Base-by-base conservation (phyloP, 768 basidiomycete genomes). In the Terana coerulea region DNA sequence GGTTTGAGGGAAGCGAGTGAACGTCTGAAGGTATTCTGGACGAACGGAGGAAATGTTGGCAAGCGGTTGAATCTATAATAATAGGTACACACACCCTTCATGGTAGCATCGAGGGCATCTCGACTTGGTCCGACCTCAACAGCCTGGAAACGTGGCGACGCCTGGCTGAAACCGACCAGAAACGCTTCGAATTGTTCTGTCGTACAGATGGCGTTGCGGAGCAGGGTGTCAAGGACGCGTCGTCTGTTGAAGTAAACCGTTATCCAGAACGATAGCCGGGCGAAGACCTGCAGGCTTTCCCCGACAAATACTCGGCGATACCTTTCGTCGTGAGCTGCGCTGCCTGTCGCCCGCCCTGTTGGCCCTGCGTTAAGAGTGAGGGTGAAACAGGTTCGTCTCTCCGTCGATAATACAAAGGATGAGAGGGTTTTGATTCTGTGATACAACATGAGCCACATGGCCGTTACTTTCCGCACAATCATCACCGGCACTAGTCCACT, bases 321-420 rank as follows among this genome's bases (percentile, higher is more conserved):
- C 72, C 72, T 65, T 83, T 80, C 17, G 86, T 88, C 51, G 89
- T 70, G 46, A 75, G 74, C 59, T 85, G 81, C 25, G 84, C 81
- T 37, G 76, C 73, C 50, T 76, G 74, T 15, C 71, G 68, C 25
- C 88, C 88, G 9, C 88, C 88, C 47, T 77, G 73, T 41, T 79
- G 78, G 6, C 87, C 88, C 64, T 83, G 81, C 26, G 61, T 63
- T 34, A 91, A 68, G 52, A 85, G 73, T 17, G 79, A 69, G 73
- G 75, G 49, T 73, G 72, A 70, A 91, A 90, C 58, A 88, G 69
- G 56, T 80, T 80, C 42, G 79, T 78, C 63, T 88, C 81, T 33
- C 85, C 88, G 59, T 90, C 84, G 60, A 91, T 75, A 56, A 86
- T 77, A 61, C 86, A 87, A 57, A 88, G 75, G 53, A 90, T 82